These are phyloP conservation scores for Phytophthora gonapodyides DNA, from an alignment of 352 stramenopile genomes.

Conservation along the genomic window DNA sequence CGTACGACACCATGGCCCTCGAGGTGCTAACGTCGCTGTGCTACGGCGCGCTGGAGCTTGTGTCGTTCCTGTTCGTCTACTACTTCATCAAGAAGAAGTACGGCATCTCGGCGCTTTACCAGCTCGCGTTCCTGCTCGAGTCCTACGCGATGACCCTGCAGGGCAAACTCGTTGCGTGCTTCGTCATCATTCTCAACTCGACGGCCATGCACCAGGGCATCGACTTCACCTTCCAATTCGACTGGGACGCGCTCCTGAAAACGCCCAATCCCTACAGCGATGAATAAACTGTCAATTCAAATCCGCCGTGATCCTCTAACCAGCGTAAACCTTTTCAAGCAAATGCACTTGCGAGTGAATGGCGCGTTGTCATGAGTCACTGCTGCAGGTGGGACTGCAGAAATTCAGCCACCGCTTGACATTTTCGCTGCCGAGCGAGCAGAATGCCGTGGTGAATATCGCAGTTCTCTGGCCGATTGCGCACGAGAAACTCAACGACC, in stretches of 20 bases:
- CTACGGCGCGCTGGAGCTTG: slow-evolving; percentile 20
- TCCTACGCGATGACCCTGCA: slow-evolving; percentile 31
- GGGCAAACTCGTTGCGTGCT: slow-evolving; percentile 26
- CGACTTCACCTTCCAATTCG: slow-evolving; percentile 24
- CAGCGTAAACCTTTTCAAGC: too few relatives aligned
- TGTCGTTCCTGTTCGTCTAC: slow-evolving; percentile 29
- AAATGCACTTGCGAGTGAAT: too few relatives aligned
- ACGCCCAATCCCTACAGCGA: slow-evolving; percentile 7
- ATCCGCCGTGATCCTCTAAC: too few relatives aligned
- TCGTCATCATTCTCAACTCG: slow-evolving; percentile 29
- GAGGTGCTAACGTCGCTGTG: slow-evolving; percentile 4
- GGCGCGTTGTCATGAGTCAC: background rate
- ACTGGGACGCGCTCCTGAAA: slow-evolving; percentile 15
- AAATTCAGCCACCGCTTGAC: slow-evolving; percentile 24
- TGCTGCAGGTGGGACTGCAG: slow-evolving; percentile 5
- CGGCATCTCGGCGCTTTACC: slow-evolving; percentile 31
- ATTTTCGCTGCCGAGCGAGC: slow-evolving; percentile 51
- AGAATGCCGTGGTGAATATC: slow-evolving; percentile 47
- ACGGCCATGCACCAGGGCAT: slow-evolving; percentile 22
- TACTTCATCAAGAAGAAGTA: slow-evolving; percentile 33
- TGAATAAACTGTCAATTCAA: too few relatives aligned
- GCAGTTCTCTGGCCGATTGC: slow-evolving; percentile 37
- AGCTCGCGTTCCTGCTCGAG: slow-evolving; percentile 44
- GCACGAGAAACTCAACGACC: slow-evolving; percentile 52
- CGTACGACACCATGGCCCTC: background rate